Percentiles rank a stretch among this genome's conserved stretches.
Evolutionary conservation across 805 yeast genomes (phyloP).

Genomic region (Zygoascus flipseniorum): DNA sequence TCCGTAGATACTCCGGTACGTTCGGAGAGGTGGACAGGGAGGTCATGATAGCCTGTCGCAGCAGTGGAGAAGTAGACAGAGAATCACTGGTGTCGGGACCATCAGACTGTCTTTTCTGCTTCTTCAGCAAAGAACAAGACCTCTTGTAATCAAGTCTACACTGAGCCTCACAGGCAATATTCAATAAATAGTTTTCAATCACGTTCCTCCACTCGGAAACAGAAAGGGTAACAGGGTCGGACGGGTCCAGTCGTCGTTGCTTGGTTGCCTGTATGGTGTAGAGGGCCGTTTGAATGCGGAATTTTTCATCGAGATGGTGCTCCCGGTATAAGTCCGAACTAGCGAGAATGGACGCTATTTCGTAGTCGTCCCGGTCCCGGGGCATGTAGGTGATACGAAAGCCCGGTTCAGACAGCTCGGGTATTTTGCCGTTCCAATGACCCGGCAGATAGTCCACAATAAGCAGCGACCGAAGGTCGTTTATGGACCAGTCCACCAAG

Average conservation of each 20-base stretch:
- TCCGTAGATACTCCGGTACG: background rate
- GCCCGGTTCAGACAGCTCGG: slow-evolving; percentile 25
- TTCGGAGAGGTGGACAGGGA: slow-evolving; percentile 20
- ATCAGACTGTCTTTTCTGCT: slow-evolving; percentile 6
- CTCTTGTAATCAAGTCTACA: slow-evolving; percentile 57
- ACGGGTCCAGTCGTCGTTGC: slow-evolving; percentile 5
- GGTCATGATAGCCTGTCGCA: slow-evolving; percentile 29
- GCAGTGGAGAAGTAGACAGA: slow-evolving; percentile 18
- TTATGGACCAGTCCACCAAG: slow-evolving; percentile 61
- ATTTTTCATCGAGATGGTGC: slow-evolving; percentile 45
- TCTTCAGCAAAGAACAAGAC: slow-evolving; percentile 29
- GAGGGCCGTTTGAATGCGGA: slow-evolving; percentile 50
- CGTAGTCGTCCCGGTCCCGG: slow-evolving; percentile 39
- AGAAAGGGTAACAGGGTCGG: slow-evolving; percentile 19
- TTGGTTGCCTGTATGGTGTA: slow-evolving; percentile 51
- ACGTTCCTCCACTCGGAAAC: slow-evolving; percentile 66
- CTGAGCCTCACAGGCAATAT: slow-evolving; percentile 33
- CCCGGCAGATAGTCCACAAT: slow-evolving; percentile 43
- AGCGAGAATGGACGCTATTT: slow-evolving; percentile 42
- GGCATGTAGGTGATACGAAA: slow-evolving; percentile 48
- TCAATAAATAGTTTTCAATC: slow-evolving; percentile 49
- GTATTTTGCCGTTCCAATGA: slow-evolving; percentile 49
- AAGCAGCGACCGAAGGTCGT: slow-evolving; percentile 57
- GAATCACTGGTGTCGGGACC: background rate
- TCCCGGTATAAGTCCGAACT: slow-evolving; percentile 59